Percentiles rank a stretch among this genome's conserved stretches.
phyloP scores from a whole-genome alignment of 2,329 filamentous ascomycete species.

The Aspergillus bombycis region DNA sequence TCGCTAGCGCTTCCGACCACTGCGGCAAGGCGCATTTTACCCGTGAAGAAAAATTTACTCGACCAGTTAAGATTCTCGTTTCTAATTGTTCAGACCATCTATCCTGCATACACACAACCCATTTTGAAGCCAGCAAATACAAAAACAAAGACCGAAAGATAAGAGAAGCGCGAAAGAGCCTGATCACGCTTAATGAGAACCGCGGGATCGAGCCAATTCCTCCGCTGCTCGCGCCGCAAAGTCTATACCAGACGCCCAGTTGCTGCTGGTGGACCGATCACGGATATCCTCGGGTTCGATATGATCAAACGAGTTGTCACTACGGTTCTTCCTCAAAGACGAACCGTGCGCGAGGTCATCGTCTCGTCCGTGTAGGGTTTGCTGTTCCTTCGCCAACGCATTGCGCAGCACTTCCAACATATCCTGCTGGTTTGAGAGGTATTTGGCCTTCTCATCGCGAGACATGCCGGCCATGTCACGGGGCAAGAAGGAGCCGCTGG shows the following conservation, averaged over 20 bases:
- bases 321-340: constrained; percentile 73
- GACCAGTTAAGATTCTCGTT: background rate
- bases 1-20: background rate
- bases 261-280: constrained; percentile 30
- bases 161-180: background rate
- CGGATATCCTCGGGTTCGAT: constrained; percentile 72
- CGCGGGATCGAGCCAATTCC: constrained; percentile 27
- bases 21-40: background rate
- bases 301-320: constrained; percentile 87
- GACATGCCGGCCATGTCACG: constrained; percentile 64
- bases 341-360: constrained; percentile 47
- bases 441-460: constrained; percentile 68
- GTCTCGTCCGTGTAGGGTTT: constrained; percentile 52
- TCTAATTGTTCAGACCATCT: constrained; percentile 1
- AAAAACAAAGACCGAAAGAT: background rate
- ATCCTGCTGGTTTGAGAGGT: constrained; percentile 78
- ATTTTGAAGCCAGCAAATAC: background rate
- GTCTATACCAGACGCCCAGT: constrained; percentile 35
- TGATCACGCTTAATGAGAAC: constrained; percentile 3
- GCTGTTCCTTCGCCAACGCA: constrained; percentile 79
- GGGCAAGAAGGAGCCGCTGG: constrained; percentile 70
- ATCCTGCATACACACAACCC: background rate
- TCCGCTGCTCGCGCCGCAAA: constrained; percentile 32
- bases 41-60: background rate
- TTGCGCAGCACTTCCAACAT: constrained; percentile 72